Base-by-base conservation (phyloP, 2,329 filamentous ascomycete species). In the Neurospora sp. region DNA sequence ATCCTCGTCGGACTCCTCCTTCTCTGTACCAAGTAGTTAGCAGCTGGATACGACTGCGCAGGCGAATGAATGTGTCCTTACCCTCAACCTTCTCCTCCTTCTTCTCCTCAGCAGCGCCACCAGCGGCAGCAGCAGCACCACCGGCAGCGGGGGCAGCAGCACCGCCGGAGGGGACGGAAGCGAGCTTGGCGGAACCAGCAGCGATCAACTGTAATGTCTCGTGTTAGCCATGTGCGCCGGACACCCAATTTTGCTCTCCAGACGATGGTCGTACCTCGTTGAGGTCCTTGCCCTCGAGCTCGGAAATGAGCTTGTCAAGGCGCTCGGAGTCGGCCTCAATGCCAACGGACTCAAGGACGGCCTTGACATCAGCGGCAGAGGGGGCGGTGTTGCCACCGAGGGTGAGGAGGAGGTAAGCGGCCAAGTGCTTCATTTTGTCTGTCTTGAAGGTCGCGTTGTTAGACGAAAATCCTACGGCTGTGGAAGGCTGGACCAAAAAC, bases 371-470 rank as follows among this genome's bases (percentile, higher is more conserved):
- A 76, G 84, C 83, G 79, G 92, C 93, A 75, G 92, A 93, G 78
- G 96, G 96, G 75, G 90, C 89, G 86, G 88, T 83, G 89, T 97
- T 98, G 86, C 96, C 96, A 83, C 89, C 95, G 78, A 98, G 91
- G 86, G 86, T 85, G 84, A 98, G 93, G 82, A 99, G 95, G 81
- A 99, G 93, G 90, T 97, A 98, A 83, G 96, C 95, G 83, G 96
- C 96, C 87, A 99, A 91, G 87, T 98, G 91, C 94, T 99, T 98
- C 96, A 99, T 98, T 93, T 90, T 97, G 83, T 78, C 78, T 75
- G 79, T 80, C 83, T 80, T 78, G 80, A 71, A 72, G 68, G 68
- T 39, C 46, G 52, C 33, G 38, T 66, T 68, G 68, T 73, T 70
- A 71, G 70, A 40, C 52, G 28, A 28, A n/a, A 36, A 67, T 46